A percentile compares a stretch with the other conserved stretches of the same genome.
Evolutionary conservation across 305 asterid genomes (phyloP).

Genomic region (Fraxinus xanthoxyloides): DNA sequence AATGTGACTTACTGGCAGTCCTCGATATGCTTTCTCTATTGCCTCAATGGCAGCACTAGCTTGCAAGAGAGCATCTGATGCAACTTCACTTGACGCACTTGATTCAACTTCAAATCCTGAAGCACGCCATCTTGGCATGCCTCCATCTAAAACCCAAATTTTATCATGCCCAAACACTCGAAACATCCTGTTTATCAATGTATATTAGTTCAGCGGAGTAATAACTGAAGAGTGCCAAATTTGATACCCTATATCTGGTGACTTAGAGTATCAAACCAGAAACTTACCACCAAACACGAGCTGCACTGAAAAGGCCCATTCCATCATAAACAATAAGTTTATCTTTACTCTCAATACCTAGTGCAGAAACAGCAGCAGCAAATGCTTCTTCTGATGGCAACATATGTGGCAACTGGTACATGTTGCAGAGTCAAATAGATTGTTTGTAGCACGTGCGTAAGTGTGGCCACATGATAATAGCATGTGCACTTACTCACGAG

Average conservation of each 20-base stretch:
- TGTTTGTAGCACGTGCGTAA: slow-evolving; percentile 6
- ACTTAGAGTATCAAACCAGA: slow-evolving; percentile 1
- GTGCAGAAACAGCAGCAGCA: slow-evolving; percentile 98
- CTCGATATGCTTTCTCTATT: slow-evolving; percentile 77
- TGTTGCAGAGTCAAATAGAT: neutral
- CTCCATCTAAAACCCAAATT: slow-evolving; percentile 96
- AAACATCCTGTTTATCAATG: slow-evolving; percentile 70
- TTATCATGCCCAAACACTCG: slow-evolving; percentile 85
- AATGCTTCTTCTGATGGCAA: slow-evolving; percentile 94
- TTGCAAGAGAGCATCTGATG: slow-evolving; percentile 49
- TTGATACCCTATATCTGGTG: neutral
- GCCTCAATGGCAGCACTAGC: slow-evolving; percentile 98
- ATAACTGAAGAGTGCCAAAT: neutral
- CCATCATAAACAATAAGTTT: slow-evolving; percentile 93
- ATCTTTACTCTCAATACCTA: slow-evolving; percentile 85
- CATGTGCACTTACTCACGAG: neutral
- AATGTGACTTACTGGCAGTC: slow-evolving; percentile 56
- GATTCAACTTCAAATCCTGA: slow-evolving; percentile 92
- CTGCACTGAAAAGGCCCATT: slow-evolving; percentile 96
- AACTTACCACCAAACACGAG: slow-evolving; percentile 97
- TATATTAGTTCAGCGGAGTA: neutral
- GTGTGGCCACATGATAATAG: neutral
- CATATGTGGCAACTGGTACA: slow-evolving; percentile 88
- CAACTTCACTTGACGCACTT: slow-evolving; percentile 76
- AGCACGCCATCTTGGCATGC: slow-evolving; percentile 91